These are phyloP conservation scores for Phialemoniopsis sp. DNA, from an alignment of 2,329 filamentous ascomycete species.

Conservation along the genomic window DNA sequence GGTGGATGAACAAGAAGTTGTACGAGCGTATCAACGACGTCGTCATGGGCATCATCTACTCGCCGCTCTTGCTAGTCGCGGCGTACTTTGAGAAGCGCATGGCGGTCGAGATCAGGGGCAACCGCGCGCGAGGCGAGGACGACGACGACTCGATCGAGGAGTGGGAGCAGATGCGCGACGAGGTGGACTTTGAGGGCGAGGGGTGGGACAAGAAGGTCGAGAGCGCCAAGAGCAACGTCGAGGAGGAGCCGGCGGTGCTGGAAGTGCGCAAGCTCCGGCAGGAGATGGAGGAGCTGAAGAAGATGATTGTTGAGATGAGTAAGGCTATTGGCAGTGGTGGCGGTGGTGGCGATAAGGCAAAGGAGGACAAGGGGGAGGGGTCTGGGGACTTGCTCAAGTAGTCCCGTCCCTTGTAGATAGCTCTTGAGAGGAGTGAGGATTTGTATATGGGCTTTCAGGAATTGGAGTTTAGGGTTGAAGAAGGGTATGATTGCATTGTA, in stretches of 20 bases:
- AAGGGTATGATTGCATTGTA: too few species aligned
- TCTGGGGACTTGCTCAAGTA: too few species aligned
- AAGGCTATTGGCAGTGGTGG: conserved; percentile 9
- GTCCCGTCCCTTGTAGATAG: too few species aligned
- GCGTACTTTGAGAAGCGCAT: conserved; percentile 66
- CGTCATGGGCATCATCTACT: conserved; percentile 73
- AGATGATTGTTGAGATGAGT: conserved; percentile 30
- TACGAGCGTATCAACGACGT: conserved; percentile 85
- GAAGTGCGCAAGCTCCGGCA: conserved; percentile 58
- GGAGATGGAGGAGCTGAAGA: conserved; percentile 56
- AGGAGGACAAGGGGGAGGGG: neutral
- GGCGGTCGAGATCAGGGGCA: conserved; percentile 64
- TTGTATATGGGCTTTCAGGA: too few species aligned
- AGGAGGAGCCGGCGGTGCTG: conserved; percentile 69
- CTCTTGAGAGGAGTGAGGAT: too few species aligned
- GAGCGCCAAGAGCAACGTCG: conserved; percentile 74
- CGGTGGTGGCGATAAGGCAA: neutral
- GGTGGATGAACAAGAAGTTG: conserved; percentile 75
- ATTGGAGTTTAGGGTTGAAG: too few species aligned
- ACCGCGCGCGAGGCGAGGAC: conserved; percentile 75
- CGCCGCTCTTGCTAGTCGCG: conserved; percentile 74
- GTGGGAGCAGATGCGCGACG: conserved; percentile 78
- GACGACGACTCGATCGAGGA: conserved; percentile 89
- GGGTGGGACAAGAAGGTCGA: conserved; percentile 82
- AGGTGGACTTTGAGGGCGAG: conserved; percentile 76